These are phyloP conservation scores for Lactarius tabidus DNA, from an alignment of 768 basidiomycete genomes.

Conservation along the genomic window DNA sequence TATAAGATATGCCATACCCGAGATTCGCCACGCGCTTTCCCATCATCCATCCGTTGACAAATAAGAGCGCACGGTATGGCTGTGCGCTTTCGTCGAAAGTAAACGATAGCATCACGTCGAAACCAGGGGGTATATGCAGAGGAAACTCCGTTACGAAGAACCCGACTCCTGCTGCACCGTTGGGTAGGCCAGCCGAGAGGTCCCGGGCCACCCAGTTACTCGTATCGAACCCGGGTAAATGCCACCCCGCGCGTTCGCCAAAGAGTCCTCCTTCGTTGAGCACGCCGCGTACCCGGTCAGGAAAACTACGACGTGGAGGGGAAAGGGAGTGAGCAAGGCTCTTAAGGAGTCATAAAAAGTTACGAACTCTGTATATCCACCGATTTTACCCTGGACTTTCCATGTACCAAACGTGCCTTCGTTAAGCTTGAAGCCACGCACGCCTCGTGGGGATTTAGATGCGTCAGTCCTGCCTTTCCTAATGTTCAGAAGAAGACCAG, in stretches of 20 bases:
- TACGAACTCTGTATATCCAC: constrained; percentile 39
- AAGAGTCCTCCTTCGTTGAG: constrained; percentile 45
- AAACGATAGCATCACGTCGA: constrained; percentile 72
- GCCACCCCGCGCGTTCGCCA: constrained; percentile 46
- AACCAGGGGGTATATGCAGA: constrained; percentile 50
- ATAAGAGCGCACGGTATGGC: constrained; percentile 67
- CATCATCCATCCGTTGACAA: constrained; percentile 90
- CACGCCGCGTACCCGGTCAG: constrained; percentile 55
- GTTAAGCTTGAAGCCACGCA: constrained; percentile 71
- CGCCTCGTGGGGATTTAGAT: constrained; percentile 71
- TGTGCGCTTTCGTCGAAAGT: constrained; percentile 60
- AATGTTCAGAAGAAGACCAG: not conserved
- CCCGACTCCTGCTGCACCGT: constrained; percentile 61
- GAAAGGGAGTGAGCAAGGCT: not conserved
- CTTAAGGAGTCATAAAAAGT: not conserved
- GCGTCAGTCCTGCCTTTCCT: constrained; percentile 42
- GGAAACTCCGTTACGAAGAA: constrained; percentile 78
- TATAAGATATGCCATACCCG: constrained; percentile 24
- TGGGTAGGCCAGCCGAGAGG: constrained; percentile 55
- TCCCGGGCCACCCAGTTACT: constrained; percentile 56
- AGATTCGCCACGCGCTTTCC: constrained; percentile 51
- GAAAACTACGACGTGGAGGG: constrained; percentile 46
- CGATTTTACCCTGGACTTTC: constrained; percentile 45
- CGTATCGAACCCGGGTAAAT: constrained; percentile 55
- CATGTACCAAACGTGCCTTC: constrained; percentile 44